A percentile compares a stretch with the other conserved stretches of the same genome.
Evolutionary conservation across 2,329 filamentous ascomycete species (phyloP).

Genomic region (Fulvia fulva): DNA sequence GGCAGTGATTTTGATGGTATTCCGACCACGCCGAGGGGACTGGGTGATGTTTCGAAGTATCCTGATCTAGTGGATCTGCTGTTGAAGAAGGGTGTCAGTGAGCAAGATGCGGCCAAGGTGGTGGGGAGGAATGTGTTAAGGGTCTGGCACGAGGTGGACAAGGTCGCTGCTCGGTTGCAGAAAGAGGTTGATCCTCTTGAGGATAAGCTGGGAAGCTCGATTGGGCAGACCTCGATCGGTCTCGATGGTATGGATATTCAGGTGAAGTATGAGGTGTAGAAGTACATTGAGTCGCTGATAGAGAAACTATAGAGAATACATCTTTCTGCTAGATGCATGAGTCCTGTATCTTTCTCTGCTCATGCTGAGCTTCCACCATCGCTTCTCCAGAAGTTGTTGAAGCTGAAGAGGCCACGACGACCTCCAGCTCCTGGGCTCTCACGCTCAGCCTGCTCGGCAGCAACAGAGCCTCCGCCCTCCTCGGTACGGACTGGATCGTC

Average conservation of each 20-base stretch:
- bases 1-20: slow-evolving; percentile 91
- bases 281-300: background rate
- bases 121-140: slow-evolving; percentile 76
- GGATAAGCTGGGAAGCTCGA: slow-evolving; percentile 34
- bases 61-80: slow-evolving; percentile 74
- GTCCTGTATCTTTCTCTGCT: background rate
- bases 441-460: background rate
- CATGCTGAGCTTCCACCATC: background rate
- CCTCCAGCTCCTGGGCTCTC: background rate
- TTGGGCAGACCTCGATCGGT: slow-evolving; percentile 1
- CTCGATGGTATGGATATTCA: background rate
- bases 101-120: slow-evolving; percentile 69
- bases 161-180: slow-evolving; percentile 64
- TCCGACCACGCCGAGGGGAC: slow-evolving; percentile 59
- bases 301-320: background rate
- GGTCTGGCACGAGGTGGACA: slow-evolving; percentile 78
- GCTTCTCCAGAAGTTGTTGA: background rate
- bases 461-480: background rate
- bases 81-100: slow-evolving; percentile 67
- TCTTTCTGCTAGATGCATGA: background rate
- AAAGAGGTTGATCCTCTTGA: slow-evolving; percentile 41
- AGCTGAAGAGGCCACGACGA: background rate
- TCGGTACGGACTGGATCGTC: background rate
- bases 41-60: slow-evolving; percentile 83
- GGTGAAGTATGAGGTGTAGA: slow-evolving; percentile 5